These are phyloP conservation scores for Pyrenophora teres DNA, from an alignment of 2,329 filamentous ascomycete genomes.

Conservation along the genomic window DNA sequence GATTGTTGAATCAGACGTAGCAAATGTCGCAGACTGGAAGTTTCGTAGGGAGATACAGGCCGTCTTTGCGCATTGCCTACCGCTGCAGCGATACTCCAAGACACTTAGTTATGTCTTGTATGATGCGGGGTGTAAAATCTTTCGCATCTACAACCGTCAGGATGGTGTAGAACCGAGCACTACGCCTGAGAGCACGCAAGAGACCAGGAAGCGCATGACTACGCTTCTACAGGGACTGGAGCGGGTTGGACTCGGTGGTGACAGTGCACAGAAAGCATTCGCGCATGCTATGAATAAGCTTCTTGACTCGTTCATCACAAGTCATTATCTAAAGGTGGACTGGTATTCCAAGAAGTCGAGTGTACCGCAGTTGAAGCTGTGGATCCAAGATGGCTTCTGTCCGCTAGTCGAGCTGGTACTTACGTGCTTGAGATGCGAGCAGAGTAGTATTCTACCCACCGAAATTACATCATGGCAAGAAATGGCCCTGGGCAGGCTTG, in stretches of 20 bases:
- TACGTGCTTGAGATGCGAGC: conserved; percentile 41
- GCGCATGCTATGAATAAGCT: conserved; percentile 71
- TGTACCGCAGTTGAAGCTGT: conserved; percentile 64
- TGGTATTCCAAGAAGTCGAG: conserved; percentile 63
- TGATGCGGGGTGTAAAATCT: conserved; percentile 56
- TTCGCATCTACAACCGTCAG: conserved; percentile 44
- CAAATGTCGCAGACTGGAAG: conserved; percentile 42
- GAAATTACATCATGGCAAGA: conserved; percentile 72
- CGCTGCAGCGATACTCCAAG: conserved; percentile 55
- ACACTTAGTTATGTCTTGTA: conserved; percentile 62
- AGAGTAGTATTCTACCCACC: conserved; percentile 31
- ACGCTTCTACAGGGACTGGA: conserved; percentile 63
- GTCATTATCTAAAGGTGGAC: conserved; percentile 64
- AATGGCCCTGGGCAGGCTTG: conserved; percentile 70
- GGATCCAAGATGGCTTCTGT: conserved; percentile 70
- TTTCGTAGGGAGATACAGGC: conserved; percentile 68
- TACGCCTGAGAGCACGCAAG: conserved; percentile 24
- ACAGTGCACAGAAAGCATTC: conserved; percentile 71
- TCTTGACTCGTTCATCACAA: conserved; percentile 66
- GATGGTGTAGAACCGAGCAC: conserved; percentile 27
- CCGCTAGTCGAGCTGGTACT: conserved; percentile 68
- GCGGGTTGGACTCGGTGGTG: conserved; percentile 70
- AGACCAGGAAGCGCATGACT: conserved; percentile 58
- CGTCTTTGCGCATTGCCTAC: conserved; percentile 67
- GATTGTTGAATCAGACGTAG: conserved; percentile 19